phyloP scores from a whole-genome alignment of 129 eudicot species.

The Dittrichia graveolens region DNA sequence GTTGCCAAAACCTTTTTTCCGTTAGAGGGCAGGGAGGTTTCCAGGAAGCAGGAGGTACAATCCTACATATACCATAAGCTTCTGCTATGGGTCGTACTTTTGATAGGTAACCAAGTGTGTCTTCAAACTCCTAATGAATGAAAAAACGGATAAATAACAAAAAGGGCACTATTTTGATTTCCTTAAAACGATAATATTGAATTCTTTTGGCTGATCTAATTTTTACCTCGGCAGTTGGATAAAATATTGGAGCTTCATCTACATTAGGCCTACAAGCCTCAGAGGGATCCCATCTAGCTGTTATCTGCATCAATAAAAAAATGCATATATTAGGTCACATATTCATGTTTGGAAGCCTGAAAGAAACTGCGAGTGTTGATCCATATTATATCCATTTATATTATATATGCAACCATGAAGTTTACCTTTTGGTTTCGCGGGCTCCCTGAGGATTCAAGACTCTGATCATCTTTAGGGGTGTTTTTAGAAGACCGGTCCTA shows the following conservation, averaged over 20 bases:
- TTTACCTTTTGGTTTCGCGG: slow-evolving; percentile 57
- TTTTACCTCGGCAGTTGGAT: slow-evolving; percentile 63
- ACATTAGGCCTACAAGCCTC: slow-evolving; percentile 63
- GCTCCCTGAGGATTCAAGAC: slow-evolving; percentile 53
- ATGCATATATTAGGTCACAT: neutral
- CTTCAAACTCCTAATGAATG: slow-evolving; percentile 64
- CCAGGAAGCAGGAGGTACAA: slow-evolving; percentile 78
- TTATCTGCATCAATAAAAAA: slow-evolving; percentile 39
- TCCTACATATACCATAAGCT: slow-evolving; percentile 67
- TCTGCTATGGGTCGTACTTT: slow-evolving; percentile 63
- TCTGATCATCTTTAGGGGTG: slow-evolving; percentile 45
- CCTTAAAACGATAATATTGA: neutral
- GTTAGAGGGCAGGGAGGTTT: slow-evolving; percentile 66
- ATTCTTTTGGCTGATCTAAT: neutral
- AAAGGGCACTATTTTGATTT: slow-evolving; percentile 2
- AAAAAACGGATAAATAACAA: slow-evolving; percentile 2
- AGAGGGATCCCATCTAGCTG: slow-evolving; percentile 74
- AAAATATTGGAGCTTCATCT: slow-evolving; percentile 67
- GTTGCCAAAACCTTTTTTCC: slow-evolving; percentile 54
- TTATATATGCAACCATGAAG: neutral
- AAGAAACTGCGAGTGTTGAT: neutral
- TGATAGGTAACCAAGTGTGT: slow-evolving; percentile 63
- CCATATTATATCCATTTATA: neutral
- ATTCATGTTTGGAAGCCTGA: slow-evolving; percentile 7
- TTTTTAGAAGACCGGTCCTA: slow-evolving; percentile 48